phyloP scores from a whole-genome alignment of 2,329 filamentous ascomycete species.

The Trichoderma arundinaceum region DNA sequence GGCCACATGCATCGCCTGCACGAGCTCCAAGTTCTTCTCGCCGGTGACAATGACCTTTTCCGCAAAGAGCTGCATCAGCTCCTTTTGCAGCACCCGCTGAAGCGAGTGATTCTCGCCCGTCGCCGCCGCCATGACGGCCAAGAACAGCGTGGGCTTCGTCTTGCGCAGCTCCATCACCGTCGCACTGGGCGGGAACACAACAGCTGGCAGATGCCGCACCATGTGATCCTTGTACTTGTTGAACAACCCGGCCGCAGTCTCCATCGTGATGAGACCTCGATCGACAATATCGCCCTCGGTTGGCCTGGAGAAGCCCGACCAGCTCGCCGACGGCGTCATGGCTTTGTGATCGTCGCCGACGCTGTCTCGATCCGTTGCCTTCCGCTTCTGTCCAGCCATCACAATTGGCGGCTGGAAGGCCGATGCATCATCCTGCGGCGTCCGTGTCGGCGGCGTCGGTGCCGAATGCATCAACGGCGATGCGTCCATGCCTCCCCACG shows the following conservation, averaged over 20 bases:
- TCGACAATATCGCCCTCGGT: constrained; percentile 60
- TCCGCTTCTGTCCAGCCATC: constrained; percentile 32
- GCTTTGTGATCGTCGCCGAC: constrained; percentile 22
- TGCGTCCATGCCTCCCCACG: constrained; percentile 27
- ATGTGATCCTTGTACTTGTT: constrained; percentile 64
- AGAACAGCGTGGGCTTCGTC: constrained; percentile 69
- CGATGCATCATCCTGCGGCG: constrained; percentile 20
- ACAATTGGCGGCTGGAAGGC: constrained; percentile 30
- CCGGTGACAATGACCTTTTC: constrained; percentile 76
- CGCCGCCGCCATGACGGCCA: constrained; percentile 71
- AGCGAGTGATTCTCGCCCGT: constrained; percentile 61
- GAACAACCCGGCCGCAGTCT: constrained; percentile 61
- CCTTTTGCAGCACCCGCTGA: constrained; percentile 68
- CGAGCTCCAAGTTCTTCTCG: constrained; percentile 81
- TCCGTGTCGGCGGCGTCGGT: constrained; percentile 8
- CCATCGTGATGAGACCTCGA: constrained; percentile 62
- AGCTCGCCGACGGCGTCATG: constrained; percentile 18
- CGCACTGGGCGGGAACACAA: constrained; percentile 62
- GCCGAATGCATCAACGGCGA: constrained; percentile 29
- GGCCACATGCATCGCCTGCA: constrained; percentile 76
- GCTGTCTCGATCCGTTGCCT: constrained; percentile 23
- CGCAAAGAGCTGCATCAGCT: constrained; percentile 74
- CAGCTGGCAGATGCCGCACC: constrained; percentile 65
- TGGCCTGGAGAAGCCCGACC: constrained; percentile 30
- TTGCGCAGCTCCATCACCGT: constrained; percentile 62